Base-by-base conservation (phyloP, 2,329 filamentous ascomycete genomes). In the Trichoderma harzianum region DNA sequence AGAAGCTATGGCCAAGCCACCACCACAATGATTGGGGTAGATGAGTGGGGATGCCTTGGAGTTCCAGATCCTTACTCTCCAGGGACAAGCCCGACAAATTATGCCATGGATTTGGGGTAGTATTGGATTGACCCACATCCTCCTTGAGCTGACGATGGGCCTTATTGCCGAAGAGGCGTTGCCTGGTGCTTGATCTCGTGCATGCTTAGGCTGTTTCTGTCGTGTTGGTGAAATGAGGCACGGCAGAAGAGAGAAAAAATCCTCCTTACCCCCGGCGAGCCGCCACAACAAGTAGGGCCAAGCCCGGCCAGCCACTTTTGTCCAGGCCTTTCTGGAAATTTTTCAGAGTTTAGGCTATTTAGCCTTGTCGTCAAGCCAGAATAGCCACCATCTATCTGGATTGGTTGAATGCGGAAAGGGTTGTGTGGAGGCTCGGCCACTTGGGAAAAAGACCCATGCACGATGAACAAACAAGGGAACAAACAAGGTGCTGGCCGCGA, bases 331-430 rank as follows among this genome's bases (percentile, higher is more conserved):
- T 69, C 67, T 69, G 55, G 67, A 69, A 69, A 57, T n/a, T 53
- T 58, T 69, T 47, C 57, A 61, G 51, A 67, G 67, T 69, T 69
- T 69, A 69, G 67, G 30, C 67, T 69, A 69, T 62, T 69, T 62
- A 12, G 67, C 39, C 57, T 24, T 53, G 28, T 30, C 53, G 7
- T 30, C 26, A 60, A 34, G 51, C 51, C 64, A 32, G 36, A 67
- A 67, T 57, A 67, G 30, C 64, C 51, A 66, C 5, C 14, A 55
- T n/a, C 16, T 16, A 12, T 28, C 24, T 36, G 64, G 64, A 43
- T 67, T 36, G 36, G 36, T 26, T 39, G 53, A 18, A 18, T 28
- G 18, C 18, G 24, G 18, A 47, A 30, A 34, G 32, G 26, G 55
- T 61, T 55, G n/a, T 34, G 43, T 53, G 55, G 21, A 43, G 65